Evolutionary conservation across 1,284 basidiomycete genomes (phyloP), one percentile per base, ranked within the genome.

Genomic region (Heterobasidion annosum): DNA sequence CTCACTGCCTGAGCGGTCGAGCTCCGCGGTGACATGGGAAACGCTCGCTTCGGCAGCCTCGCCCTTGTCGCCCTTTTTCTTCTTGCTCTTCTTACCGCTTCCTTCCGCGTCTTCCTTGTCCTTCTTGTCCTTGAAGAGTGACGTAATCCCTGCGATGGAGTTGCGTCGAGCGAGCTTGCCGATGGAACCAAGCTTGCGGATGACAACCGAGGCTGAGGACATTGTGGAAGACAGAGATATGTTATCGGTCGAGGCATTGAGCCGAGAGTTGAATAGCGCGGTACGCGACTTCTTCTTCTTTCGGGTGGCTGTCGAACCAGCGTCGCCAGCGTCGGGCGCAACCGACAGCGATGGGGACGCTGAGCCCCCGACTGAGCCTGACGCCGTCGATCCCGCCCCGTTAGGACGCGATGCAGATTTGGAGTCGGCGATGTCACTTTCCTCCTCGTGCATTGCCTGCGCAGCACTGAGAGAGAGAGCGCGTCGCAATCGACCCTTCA

Each of bases 171-270:
- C 92, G n/a, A 97, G 77, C 70, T 91, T 93, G 48, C 93, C 93
- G 68, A 98, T 86, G 53, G 87, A 88, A 34, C 96, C 95, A 52
- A 99, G 85, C 73, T 97, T 98, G 63, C 96, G 85, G 64, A 99
- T 96, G 85, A 99, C 97, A 68, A 98, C 90, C 56, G 90, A 93
- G 8, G 95, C 96, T 54, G 91, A 93, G 58, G 89, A 93, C 62
- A 98, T 95, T 46, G 96, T 98, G n/a, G 92, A 96, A 34, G 89
- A 91, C 51, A 99, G 83, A 35, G 93, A 97, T 59, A 99, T 96
- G 70, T 99, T 99, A 70, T 99, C 95, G 47, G 94, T 97, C 55
- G 90, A 93, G 50, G 89, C 87, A 68, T 99, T 98, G 64, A 93
- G 74, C 61, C 90, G 86, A 60, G 89, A 85, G 70, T 94, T 96